Conservation (phyloP, 495 filamentous ascomycete genomes). For the Schizothecium vesticola region DNA sequence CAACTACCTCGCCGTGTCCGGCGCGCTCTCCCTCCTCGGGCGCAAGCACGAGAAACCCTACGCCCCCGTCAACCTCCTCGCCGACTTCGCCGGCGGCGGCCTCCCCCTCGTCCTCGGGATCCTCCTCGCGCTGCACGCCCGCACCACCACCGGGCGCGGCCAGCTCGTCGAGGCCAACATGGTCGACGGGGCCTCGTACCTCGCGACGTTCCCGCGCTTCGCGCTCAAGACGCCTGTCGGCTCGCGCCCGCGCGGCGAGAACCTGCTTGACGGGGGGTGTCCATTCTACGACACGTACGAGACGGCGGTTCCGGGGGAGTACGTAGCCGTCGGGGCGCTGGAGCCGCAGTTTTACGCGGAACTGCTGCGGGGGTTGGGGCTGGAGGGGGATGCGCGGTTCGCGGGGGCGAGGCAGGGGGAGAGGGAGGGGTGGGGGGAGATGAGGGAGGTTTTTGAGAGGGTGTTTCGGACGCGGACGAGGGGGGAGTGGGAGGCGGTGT, state of each 20-base stretch:
- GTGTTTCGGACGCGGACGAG: slow-evolving; percentile 70
- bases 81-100: slow-evolving; percentile 91
- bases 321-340: slow-evolving; percentile 84
- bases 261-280: slow-evolving; percentile 75
- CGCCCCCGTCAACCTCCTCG: slow-evolving; percentile 77
- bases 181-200: slow-evolving; percentile 80
- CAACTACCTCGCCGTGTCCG: slow-evolving; percentile 89
- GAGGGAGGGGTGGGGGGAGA: slow-evolving; percentile 56
- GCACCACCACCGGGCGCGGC: slow-evolving; percentile 58
- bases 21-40: slow-evolving; percentile 72
- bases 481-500: slow-evolving; percentile 75
- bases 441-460: slow-evolving; percentile 54
- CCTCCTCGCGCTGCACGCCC: slow-evolving; percentile 54
- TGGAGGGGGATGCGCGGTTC: slow-evolving; percentile 45
- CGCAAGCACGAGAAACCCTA: slow-evolving; percentile 62
- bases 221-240: slow-evolving; percentile 54
- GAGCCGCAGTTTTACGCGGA: slow-evolving; percentile 78
- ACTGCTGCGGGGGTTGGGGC: slow-evolving; percentile 58
- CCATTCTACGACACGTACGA: slow-evolving; percentile 87
- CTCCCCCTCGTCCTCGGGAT: slow-evolving; percentile 67
- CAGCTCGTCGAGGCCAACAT: slow-evolving; percentile 94
- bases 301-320: slow-evolving; percentile 67
- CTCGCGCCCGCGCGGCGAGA: slow-evolving; percentile 59
- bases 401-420: slow-evolving; percentile 49
- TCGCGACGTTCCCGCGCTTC: slow-evolving; percentile 71